These are phyloP conservation scores for Alternaria arbusti DNA, from an alignment of 2,329 filamentous ascomycete species.

Conservation along the genomic window DNA sequence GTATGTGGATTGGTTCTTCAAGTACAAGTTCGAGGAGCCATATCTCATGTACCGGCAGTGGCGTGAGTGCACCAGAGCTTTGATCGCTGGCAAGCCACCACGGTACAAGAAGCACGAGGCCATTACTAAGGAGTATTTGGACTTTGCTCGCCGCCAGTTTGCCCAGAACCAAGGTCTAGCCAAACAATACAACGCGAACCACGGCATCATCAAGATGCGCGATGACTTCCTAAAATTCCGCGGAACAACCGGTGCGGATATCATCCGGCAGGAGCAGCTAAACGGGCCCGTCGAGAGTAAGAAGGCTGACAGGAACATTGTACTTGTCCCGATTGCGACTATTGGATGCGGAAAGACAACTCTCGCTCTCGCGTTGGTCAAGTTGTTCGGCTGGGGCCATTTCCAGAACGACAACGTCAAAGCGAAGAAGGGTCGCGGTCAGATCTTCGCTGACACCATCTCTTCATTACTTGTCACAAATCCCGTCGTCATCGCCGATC, in stretches of 20 bases:
- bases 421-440: slow-evolving; percentile 74
- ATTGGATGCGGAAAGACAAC: slow-evolving; percentile 98
- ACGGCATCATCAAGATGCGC: slow-evolving; percentile 91
- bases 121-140: slow-evolving; percentile 90
- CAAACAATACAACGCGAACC: slow-evolving; percentile 80
- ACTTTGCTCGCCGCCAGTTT: slow-evolving; percentile 78
- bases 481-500: slow-evolving; percentile 83
- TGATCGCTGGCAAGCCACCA: slow-evolving; percentile 78
- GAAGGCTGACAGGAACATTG: slow-evolving; percentile 69
- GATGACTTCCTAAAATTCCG: slow-evolving; percentile 85
- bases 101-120: slow-evolving; percentile 84
- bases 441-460: slow-evolving; percentile 76
- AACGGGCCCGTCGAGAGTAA: slow-evolving; percentile 58
- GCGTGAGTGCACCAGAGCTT: slow-evolving; percentile 92
- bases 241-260: slow-evolving; percentile 86
- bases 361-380: slow-evolving; percentile 77
- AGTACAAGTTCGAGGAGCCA: slow-evolving; percentile 99
- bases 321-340: slow-evolving; percentile 90
- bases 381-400: slow-evolving; percentile 90
- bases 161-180: slow-evolving; percentile 70
- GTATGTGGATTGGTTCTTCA: slow-evolving; percentile 98
- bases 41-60: slow-evolving; percentile 99
- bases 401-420: slow-evolving; percentile 97
- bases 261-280: slow-evolving; percentile 75
- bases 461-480: slow-evolving; percentile 68